Evolutionary conservation across 495 filamentous ascomycete genomes (phyloP).

Genomic region (Aspergillus egyptiacus): DNA sequence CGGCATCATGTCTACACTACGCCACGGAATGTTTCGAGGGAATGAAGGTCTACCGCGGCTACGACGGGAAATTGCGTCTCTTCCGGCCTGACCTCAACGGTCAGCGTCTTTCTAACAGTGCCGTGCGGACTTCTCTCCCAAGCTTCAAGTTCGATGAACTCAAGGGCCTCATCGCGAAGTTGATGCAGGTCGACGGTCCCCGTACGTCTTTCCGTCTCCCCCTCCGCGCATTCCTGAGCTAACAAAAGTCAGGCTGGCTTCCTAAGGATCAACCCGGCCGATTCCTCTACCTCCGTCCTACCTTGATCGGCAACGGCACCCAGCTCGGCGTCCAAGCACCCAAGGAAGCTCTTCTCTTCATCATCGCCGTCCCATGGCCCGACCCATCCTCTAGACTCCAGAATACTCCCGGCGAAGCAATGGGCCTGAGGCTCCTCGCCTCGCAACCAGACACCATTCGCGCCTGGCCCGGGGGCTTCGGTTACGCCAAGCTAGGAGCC

Average conservation of each 20-base stretch:
- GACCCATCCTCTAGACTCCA: slow-evolving; percentile 30
- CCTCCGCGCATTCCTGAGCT: background rate
- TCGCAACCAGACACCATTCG: slow-evolving; percentile 70
- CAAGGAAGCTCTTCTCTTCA: slow-evolving; percentile 75
- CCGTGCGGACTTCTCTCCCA: slow-evolving; percentile 71
- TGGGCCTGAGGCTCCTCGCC: slow-evolving; percentile 72
- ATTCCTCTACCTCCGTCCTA: slow-evolving; percentile 79
- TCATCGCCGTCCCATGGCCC: slow-evolving; percentile 73
- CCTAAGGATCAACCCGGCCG: slow-evolving; percentile 52
- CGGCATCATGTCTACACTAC: slow-evolving; percentile 50
- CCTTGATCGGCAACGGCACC: slow-evolving; percentile 73
- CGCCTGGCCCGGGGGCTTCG: slow-evolving; percentile 90
- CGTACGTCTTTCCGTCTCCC: slow-evolving; percentile 24
- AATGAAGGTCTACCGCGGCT: slow-evolving; percentile 23
- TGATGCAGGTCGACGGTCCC: slow-evolving; percentile 47
- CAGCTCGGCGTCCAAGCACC: slow-evolving; percentile 78
- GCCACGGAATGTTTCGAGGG: slow-evolving; percentile 25
- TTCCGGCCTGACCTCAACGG: slow-evolving; percentile 81
- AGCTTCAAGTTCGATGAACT: slow-evolving; percentile 65
- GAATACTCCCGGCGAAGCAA: slow-evolving; percentile 21
- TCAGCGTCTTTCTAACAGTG: slow-evolving; percentile 62
- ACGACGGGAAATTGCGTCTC: slow-evolving; percentile 53
- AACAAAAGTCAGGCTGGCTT: slow-evolving; percentile 58
- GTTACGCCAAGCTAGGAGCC: slow-evolving; percentile 83
- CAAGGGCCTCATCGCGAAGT: slow-evolving; percentile 66